Evolutionary conservation across 352 stramenopile genomes (phyloP), one percentile per base, ranked within the genome.

Genomic region (Phytophthora pistaciae): DNA sequence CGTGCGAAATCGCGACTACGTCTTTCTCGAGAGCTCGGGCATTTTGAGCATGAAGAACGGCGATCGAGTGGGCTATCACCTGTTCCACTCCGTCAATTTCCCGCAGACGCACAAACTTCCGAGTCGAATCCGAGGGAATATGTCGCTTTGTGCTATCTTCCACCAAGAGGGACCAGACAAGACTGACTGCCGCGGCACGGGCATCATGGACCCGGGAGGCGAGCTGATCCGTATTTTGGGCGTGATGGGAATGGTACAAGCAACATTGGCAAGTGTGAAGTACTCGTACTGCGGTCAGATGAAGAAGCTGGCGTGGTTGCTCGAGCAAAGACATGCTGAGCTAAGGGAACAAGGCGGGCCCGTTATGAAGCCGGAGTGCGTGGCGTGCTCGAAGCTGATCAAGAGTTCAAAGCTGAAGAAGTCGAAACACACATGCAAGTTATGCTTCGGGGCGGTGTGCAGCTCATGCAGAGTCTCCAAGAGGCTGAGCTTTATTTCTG

Each of bases 261-360:
- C 48, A 7, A 65, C 59, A 2, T 50, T 65, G 59, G 44, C 48
- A 54, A 29, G 48, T 29, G 21, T 63, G 46, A 70, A 74, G 55
- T 74, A 70, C 42, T 56, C 59, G 21, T 57, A 74, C 49, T 74
- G 67, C 55, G 61, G 53, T 21, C 56, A 74, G 48, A 74, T 70
- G 60, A 74, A 74, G 56, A 74, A 74, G 56, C 40, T 75, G 16
- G 54, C 56, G 25, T 70, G 50, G 56, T 9, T 70, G 38, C 56
- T 75, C 2, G 61, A 75, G 29, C 33, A 65, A 16, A 31, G 56
- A 11, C 49, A 70, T 27, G 29, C 23, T 3, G 64, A 60, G 16
- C 10, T 48, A 38, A 36, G 25, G 13, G 40, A 64, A 52, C 56
- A 18, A 21, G 21, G 25, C 29, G 20, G 10, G 21, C 42, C 55